Percentiles rank a stretch among this genome's conserved stretches.
phyloP scores from a whole-genome alignment of 352 stramenopile species.

The Hyaloperonospora arabidopsidis region DNA sequence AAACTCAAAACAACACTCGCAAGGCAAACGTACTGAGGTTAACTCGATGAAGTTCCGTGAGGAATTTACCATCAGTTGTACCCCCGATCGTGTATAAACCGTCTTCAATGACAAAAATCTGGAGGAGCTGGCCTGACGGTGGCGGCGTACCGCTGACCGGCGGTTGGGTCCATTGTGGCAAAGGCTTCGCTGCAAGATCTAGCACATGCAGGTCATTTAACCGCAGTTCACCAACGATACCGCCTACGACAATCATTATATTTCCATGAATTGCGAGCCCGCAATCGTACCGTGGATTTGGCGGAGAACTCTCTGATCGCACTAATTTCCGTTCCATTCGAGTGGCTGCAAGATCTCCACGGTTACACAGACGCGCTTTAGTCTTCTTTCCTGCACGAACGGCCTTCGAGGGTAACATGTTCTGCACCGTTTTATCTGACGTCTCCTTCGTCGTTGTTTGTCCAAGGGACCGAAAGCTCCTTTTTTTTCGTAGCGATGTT shows the following conservation, averaged over 20 bases:
- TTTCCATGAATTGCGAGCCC: constrained; percentile 37
- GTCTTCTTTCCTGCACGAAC: constrained; percentile 24
- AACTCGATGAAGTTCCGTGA: constrained; percentile 44
- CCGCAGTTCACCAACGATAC: constrained; percentile 48
- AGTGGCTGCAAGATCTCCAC: constrained; percentile 23
- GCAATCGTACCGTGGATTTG: constrained; percentile 45
- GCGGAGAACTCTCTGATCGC: constrained; percentile 20
- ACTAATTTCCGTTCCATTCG: constrained; percentile 34
- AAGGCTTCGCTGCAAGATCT: constrained; percentile 24
- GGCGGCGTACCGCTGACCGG: constrained; percentile 30
- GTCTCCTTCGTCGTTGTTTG: constrained; percentile 4
- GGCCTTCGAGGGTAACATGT: constrained; percentile 3
- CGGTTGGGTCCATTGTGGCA: constrained; percentile 31
- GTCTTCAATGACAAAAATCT: constrained; percentile 44
- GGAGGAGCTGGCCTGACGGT: constrained; percentile 36
- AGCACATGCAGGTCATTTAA: constrained; percentile 46
- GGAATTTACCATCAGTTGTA: constrained; percentile 53
- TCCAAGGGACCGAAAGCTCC: constrained; percentile 5
- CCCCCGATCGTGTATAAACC: constrained; percentile 48
- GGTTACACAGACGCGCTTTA: constrained; percentile 30
- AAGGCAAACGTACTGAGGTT: constrained; percentile 37
- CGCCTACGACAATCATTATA: constrained; percentile 48
- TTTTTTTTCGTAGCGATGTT: constrained; percentile 15
- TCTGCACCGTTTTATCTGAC: constrained; percentile 5
- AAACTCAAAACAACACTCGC: neutral